A percentile compares a stretch with the other conserved stretches of the same genome.
These are phyloP conservation scores for Coemansia sp. DNA, from an alignment of 192 early-diverging fungal species.

Conservation along the genomic window DNA sequence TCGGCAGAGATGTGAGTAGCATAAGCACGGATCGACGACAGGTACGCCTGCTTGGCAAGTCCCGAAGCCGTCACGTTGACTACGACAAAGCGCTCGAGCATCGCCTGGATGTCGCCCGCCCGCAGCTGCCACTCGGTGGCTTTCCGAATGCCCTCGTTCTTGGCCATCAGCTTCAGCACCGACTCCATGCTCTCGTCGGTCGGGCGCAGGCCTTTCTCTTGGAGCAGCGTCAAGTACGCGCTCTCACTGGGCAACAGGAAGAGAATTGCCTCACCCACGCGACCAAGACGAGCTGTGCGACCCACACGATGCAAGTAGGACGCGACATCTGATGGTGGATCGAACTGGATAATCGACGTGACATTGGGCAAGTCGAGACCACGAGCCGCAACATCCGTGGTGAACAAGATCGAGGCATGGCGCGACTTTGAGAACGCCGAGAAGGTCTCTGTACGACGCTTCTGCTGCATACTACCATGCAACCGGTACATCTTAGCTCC, in stretches of 20 bases:
- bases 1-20: slow-evolving; percentile 86
- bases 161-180: slow-evolving; percentile 58
- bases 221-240: slow-evolving; percentile 70
- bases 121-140: slow-evolving; percentile 48
- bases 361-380: slow-evolving; percentile 97
- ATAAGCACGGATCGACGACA: slow-evolving; percentile 91
- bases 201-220: slow-evolving; percentile 64
- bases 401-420: slow-evolving; percentile 78
- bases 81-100: slow-evolving; percentile 49
- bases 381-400: slow-evolving; percentile 97
- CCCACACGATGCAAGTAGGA: slow-evolving; percentile 98
- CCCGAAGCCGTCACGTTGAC: slow-evolving; percentile 28
- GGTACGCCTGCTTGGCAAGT: slow-evolving; percentile 80
- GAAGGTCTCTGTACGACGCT: slow-evolving; percentile 76
- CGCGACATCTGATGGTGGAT: slow-evolving; percentile 89
- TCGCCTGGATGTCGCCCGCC: slow-evolving; percentile 49
- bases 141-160: slow-evolving; percentile 51
- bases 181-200: slow-evolving; percentile 65
- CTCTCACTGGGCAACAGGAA: slow-evolving; percentile 92
- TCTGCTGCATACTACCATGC: slow-evolving; percentile 87
- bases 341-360: slow-evolving; percentile 91
- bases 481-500: slow-evolving; percentile 77
- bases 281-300: slow-evolving; percentile 93
- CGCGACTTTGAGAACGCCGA: slow-evolving; percentile 64
- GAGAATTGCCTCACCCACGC: slow-evolving; percentile 80